Evolutionary conservation across 148 eudicot species (phyloP).

Genomic region (Chenopodium berlandieri): DNA sequence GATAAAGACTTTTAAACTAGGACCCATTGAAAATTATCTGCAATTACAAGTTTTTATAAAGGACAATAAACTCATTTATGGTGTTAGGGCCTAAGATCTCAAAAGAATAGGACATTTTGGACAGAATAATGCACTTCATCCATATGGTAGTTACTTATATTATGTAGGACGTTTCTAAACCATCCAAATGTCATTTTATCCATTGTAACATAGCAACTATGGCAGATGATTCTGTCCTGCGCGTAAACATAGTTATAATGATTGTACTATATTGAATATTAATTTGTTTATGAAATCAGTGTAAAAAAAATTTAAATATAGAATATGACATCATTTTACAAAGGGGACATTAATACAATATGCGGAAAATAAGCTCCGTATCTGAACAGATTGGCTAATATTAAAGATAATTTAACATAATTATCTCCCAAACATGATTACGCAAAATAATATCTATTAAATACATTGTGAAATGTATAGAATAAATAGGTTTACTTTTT

Average conservation of each 20-base stretch:
- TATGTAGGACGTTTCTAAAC: neutral
- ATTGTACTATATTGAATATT: neutral
- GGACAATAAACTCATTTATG: neutral
- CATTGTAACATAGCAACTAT: neutral
- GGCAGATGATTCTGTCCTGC: neutral
- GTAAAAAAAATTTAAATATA: no score
- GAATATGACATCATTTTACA: no score
- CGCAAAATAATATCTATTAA: no score
- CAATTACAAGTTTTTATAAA: neutral
- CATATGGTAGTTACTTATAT: constrained; percentile 2
- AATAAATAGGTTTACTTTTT: no score
- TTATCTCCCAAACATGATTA: no score
- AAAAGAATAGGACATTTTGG: constrained; percentile 2
- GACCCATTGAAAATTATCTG: constrained; percentile 19
- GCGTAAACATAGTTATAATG: neutral
- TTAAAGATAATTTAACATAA: no score
- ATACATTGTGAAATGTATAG: no score
- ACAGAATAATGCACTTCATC: constrained; percentile 10
- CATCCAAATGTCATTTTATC: neutral
- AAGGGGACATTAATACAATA: no score
- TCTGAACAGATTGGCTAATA: no score
- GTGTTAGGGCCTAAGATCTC: constrained; percentile 11
- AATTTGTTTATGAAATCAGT: no score
- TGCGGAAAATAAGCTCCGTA: no score
- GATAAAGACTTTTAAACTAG: neutral